A percentile compares a stretch with the other conserved stretches of the same genome.
Conservation (phyloP, 768 basidiomycete genomes). For the Suillus clintonianus region DNA sequence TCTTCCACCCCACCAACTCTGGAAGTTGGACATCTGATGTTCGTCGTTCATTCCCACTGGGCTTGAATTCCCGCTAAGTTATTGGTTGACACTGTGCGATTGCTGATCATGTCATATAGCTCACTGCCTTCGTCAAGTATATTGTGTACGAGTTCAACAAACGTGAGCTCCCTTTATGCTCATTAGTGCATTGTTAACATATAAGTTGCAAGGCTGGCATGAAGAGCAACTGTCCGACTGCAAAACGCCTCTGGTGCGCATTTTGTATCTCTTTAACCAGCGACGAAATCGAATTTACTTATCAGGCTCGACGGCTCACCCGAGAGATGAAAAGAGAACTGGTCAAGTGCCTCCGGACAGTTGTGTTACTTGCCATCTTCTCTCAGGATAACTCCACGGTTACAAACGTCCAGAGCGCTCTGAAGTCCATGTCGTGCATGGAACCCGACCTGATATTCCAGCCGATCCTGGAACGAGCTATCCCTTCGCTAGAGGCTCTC, state of each 20-base stretch:
- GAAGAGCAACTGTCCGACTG: conserved; percentile 77
- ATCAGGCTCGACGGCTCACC: conserved; percentile 74
- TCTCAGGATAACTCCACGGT: conserved; percentile 78
- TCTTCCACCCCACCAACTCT: conserved; percentile 19
- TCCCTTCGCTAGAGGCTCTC: conserved; percentile 86
- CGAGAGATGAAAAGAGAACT: conserved; percentile 79
- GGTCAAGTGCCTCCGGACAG: conserved; percentile 78
- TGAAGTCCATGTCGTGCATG: conserved; percentile 82
- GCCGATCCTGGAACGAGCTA: conserved; percentile 79
- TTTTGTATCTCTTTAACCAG: neutral
- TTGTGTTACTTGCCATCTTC: conserved; percentile 88
- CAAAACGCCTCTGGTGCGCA: conserved; percentile 68
- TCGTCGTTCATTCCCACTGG: conserved; percentile 19
- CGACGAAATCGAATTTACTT: conserved; percentile 2
- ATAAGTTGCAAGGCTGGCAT: conserved; percentile 59
- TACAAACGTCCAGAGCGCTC: conserved; percentile 71
- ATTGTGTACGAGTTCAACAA: conserved; percentile 85
- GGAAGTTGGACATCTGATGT: conserved; percentile 41
- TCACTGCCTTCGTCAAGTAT: conserved; percentile 52
- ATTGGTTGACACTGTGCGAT: neutral
- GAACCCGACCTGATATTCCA: conserved; percentile 86
- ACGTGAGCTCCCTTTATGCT: conserved; percentile 40
- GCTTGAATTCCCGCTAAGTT: neutral
- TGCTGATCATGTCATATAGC: conserved; percentile 9
- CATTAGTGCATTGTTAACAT: conserved; percentile 1